Conservation (phyloP, 2,329 filamentous ascomycete species). For the Aphanoascus verrucosus region DNA sequence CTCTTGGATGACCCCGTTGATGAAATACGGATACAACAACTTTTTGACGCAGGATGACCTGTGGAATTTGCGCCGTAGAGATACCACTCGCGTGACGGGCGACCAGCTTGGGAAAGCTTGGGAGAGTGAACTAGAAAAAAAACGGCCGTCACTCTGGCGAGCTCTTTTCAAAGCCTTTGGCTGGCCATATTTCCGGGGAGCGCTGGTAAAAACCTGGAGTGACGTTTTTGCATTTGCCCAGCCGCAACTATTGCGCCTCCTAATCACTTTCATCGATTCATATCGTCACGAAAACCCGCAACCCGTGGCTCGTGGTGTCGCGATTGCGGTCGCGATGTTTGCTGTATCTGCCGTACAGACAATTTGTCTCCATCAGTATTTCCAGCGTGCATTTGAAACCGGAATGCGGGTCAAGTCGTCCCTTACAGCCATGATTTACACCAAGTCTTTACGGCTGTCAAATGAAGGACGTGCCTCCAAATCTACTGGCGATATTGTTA, state of each 20-base stretch:
- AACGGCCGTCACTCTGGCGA: slow-evolving; percentile 75
- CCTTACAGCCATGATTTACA: slow-evolving; percentile 81
- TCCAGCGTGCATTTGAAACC: slow-evolving; percentile 85
- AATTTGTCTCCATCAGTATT: slow-evolving; percentile 89
- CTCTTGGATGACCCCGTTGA: slow-evolving; percentile 97
- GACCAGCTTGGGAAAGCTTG: slow-evolving; percentile 62
- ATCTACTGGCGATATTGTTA: slow-evolving; percentile 94
- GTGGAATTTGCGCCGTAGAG: slow-evolving; percentile 75
- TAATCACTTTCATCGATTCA: slow-evolving; percentile 77
- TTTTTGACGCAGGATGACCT: slow-evolving; percentile 90
- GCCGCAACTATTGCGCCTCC: slow-evolving; percentile 72
- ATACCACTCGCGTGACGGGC: slow-evolving; percentile 67
- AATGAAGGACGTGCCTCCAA: slow-evolving; percentile 85
- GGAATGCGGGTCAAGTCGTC: slow-evolving; percentile 95
- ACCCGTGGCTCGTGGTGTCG: slow-evolving; percentile 70
- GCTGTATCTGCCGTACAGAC: slow-evolving; percentile 76
- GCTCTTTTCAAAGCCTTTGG: slow-evolving; percentile 77
- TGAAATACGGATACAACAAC: slow-evolving; percentile 86
- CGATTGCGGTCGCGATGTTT: slow-evolving; percentile 90
- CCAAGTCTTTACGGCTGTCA: slow-evolving; percentile 78
- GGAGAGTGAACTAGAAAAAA: slow-evolving; percentile 60
- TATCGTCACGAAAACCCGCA: slow-evolving; percentile 56
- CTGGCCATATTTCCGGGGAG: slow-evolving; percentile 67
- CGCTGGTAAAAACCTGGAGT: slow-evolving; percentile 79
- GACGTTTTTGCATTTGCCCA: slow-evolving; percentile 80